phyloP scores from a whole-genome alignment of 495 filamentous ascomycete species.

The Cercophora sp. region DNA sequence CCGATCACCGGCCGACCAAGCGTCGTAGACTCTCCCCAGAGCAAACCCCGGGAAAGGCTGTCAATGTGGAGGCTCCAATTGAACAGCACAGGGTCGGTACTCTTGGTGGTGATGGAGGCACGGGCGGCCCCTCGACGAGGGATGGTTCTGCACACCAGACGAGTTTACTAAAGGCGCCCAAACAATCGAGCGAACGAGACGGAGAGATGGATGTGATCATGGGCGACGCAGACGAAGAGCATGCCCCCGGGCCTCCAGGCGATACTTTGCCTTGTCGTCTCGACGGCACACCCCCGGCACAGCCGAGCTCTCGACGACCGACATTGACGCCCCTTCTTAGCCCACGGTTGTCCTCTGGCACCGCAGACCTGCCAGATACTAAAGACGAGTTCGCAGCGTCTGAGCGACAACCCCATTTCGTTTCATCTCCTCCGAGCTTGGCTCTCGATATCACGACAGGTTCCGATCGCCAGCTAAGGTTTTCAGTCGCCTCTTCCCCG shows the following conservation, averaged over 20 bases:
- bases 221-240: conserved; percentile 7
- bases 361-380: neutral
- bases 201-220: conserved; percentile 3
- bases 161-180: too few species aligned
- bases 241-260: conserved; percentile 14
- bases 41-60: conserved; percentile 8
- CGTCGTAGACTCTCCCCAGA: conserved; percentile 33
- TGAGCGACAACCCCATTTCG: too few species aligned
- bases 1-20: conserved; percentile 40
- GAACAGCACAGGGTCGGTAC: too few species aligned
- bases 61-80: neutral
- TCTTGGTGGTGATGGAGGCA: too few species aligned
- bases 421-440: conserved; percentile 24
- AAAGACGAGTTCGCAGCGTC: too few species aligned
- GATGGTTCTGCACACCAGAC: too few species aligned
- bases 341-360: conserved; percentile 4
- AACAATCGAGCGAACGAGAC: neutral
- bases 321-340: too few species aligned
- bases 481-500: conserved; percentile 36
- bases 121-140: too few species aligned
- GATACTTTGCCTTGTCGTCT: too few species aligned
- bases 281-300: too few species aligned
- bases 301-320: too few species aligned
- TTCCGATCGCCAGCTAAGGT: neutral
- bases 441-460: conserved; percentile 9